Evolutionary conservation across 768 basidiomycete species (phyloP), one percentile per base, ranked within the genome.

Genomic region (Boletellus ananiceps): DNA sequence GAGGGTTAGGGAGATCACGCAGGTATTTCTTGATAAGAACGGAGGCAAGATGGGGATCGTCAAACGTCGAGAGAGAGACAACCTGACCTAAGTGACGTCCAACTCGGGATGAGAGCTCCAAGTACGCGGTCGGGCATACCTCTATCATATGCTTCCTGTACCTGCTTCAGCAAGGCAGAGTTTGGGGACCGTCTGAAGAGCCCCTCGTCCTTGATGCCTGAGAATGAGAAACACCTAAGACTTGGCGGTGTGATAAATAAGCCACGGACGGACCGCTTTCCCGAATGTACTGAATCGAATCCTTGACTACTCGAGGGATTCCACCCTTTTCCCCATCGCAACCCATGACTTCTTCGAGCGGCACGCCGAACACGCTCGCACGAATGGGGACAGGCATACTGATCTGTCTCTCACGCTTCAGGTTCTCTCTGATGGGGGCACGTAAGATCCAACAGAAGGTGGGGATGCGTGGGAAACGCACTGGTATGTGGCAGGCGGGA

Each of bases 21-120:
- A 93, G 69, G 62, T 86, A 92, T 62, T 89, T 91, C 72, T 93
- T 93, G 47, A 93, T 69, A 32, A 93, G 73, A 1, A 93, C 91
- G 8, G 91, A 88, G 3, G 88, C 87, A 1, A 93, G 75, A 65
- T 88, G 77, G 6, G 88, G 84, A 57, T 92, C 89, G 0, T 74
- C 77, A 59, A 88, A 92, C 2, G 75, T 83, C n/a, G 80, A 71
- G 37, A 93, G 68, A 1, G 86, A 88, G 9, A 93, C 84, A 1
- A 91, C 82, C 53, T 90, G 80, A 12, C 87, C 86, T 87, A 47
- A 5, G 43, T 33, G 6, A 43, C 53, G 44, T 18, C 57, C 27
- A 32, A 21, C 25, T 47, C 36, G 47, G 47, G 36, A 49, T 36
- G 50, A 46, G 36, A 50, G 1, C 42, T 8, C 37, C 2, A 12